Evolutionary conservation across 805 yeast genomes (phyloP).

Genomic region (Monosporozyma yasuniensis): DNA sequence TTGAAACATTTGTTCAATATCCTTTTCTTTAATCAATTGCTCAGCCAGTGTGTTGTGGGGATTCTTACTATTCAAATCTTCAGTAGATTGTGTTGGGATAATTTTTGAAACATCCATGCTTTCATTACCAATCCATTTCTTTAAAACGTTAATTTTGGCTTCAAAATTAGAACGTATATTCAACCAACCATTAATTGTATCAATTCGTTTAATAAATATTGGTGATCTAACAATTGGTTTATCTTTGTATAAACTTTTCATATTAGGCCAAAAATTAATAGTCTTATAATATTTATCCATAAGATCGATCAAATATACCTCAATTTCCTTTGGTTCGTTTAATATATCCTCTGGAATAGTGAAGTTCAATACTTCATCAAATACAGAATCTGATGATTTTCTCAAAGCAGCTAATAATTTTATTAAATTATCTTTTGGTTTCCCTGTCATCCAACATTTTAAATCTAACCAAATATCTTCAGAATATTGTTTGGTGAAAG

Average conservation of each 20-base stretch:
- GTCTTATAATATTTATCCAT: conserved; percentile 56
- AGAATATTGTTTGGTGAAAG: conserved; percentile 20
- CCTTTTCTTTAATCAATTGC: conserved; percentile 69
- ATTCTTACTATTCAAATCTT: conserved; percentile 17
- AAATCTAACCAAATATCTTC: conserved; percentile 77
- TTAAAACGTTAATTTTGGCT: conserved; percentile 50
- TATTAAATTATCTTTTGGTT: conserved; percentile 72
- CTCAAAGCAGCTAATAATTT: conserved; percentile 61
- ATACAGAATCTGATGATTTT: conserved; percentile 59
- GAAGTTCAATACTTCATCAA: conserved; percentile 61
- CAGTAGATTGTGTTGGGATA: conserved; percentile 27
- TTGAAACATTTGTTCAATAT: conserved; percentile 60
- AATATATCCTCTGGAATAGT: conserved; percentile 40
- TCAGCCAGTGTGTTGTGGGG: conserved; percentile 73
- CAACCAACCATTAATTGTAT: conserved; percentile 77
- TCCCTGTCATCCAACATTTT: conserved; percentile 69
- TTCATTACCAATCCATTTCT: conserved; percentile 77
- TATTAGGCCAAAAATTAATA: conserved; percentile 70
- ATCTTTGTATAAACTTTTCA: conserved; percentile 67
- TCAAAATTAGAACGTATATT: conserved; percentile 63
- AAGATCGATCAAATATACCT: conserved; percentile 44
- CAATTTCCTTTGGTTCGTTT: conserved; percentile 31
- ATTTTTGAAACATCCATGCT: conserved; percentile 52
- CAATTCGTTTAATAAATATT: conserved; percentile 56
- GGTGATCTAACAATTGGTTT: conserved; percentile 60